Evolutionary conservation across 2,329 filamentous ascomycete species (phyloP), one percentile per base, ranked within the genome.

Genomic region (Ophiostoma montium): DNA sequence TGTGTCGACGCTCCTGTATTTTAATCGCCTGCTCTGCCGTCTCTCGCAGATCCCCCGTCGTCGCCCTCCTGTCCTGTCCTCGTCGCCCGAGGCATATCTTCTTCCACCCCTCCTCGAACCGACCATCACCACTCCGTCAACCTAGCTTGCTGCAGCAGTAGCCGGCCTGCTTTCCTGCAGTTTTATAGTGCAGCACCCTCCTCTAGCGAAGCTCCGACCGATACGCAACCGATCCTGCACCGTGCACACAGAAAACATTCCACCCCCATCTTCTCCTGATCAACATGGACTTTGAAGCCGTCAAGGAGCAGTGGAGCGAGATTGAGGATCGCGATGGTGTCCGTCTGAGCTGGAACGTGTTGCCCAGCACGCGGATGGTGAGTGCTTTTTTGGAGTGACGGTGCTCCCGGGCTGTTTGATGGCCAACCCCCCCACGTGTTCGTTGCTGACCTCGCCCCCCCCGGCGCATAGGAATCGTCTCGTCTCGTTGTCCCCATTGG

Each of bases 271-370:
- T n/a, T 42, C 16, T n/a, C 30, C 16, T 38, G 33, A 35, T 38
- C 46, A 57, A 38, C 44, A 95, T 95, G 88, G 89, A 95, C 65
- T 94, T 87, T 74, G 89, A 95, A 66, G 76, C 81, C 58, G 71
- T 94, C 58, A 95, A 95, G 70, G 89, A 95, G 68, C 84, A 90
- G 70, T 95, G 89, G 89, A 87, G 83, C 61, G 88, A 95, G 65
- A 82, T 94, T 52, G 92, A 98, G 71, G 92, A 98, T 62, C 82
- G 86, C 58, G 92, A 98, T 79, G 92, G 92, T 53, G 80, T 96
- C 61, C 82, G 92, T 55, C 75, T 98, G 57, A 95, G 90, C 69
- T 98, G 92, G 92, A 98, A 98, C 65, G 94, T 94, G 53, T 94
- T 98, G 62, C 92, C 92, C 46, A 95, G 89, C 71, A 90, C 90